phyloP scores from a whole-genome alignment of 371 early-diverging fungal genomes.

The Syncephalastrum sp. region DNA sequence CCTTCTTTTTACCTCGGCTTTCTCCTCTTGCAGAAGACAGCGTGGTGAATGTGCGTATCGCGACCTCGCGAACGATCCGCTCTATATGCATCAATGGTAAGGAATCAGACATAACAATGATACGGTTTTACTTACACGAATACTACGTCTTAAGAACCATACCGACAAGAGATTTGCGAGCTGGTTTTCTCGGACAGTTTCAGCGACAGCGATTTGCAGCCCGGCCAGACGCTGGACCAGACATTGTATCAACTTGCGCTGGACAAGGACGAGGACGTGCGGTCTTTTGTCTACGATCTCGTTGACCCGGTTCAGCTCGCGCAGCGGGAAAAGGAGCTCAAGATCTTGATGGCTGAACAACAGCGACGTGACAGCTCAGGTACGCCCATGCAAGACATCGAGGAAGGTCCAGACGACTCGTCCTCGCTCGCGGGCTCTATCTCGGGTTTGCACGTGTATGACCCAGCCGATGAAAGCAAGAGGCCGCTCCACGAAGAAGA shows the following conservation, averaged over 20 bases:
- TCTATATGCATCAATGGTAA: constrained; percentile 32
- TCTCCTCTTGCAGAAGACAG: constrained; percentile 29
- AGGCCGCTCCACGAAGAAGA: constrained; percentile 7
- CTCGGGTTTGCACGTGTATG: neutral
- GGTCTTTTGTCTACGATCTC: constrained; percentile 24
- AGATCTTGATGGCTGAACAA: constrained; percentile 1
- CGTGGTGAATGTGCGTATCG: constrained; percentile 46
- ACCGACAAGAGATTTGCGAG: constrained; percentile 14
- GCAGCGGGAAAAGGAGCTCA: constrained; percentile 6
- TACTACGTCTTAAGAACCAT: constrained; percentile 6
- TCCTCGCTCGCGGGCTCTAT: neutral
- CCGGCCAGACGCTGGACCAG: constrained; percentile 26
- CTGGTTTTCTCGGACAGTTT: constrained; percentile 8
- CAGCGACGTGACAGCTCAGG: constrained; percentile 13
- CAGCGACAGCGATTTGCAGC: constrained; percentile 16
- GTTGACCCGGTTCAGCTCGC: constrained; percentile 21
- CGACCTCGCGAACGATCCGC: constrained; percentile 27
- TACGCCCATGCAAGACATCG: constrained; percentile 23
- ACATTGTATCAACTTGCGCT: constrained; percentile 29
- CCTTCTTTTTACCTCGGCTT: constrained; percentile 42
- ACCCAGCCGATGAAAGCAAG: neutral
- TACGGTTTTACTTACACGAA: neutral
- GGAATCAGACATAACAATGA: neutral
- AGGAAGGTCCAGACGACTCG: constrained; percentile 9
- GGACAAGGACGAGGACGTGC: constrained; percentile 38